phyloP scores from a whole-genome alignment of 148 eudicot genomes.

The Amaranthus hypochondriacus region DNA sequence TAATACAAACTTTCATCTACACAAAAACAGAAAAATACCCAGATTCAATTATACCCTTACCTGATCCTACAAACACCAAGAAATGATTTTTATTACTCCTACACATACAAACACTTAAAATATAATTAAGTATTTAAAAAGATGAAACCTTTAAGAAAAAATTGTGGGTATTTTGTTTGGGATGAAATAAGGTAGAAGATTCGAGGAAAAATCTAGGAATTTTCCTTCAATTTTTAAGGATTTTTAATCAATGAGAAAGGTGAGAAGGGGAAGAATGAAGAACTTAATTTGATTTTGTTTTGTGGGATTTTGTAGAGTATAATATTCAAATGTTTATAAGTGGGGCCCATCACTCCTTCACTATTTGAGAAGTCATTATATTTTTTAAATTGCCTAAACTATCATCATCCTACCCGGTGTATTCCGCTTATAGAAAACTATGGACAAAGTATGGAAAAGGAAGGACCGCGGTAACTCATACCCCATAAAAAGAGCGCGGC shows the following conservation, averaged over 20 bases:
- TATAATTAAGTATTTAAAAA: conserved; percentile 20
- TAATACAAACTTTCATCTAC: conserved; percentile 14
- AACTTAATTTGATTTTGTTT: background rate
- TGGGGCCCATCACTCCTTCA: background rate
- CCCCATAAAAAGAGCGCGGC: too few species aligned
- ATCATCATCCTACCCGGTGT: background rate
- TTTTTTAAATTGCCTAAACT: background rate
- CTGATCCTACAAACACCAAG: background rate
- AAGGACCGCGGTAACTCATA: too few species aligned
- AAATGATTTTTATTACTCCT: background rate
- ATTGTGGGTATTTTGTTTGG: background rate
- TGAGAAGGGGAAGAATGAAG: conserved; percentile 4
- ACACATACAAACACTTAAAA: conserved; percentile 5
- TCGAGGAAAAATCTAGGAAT: conserved; percentile 42
- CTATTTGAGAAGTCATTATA: conserved; percentile 3
- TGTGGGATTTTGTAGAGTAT: background rate
- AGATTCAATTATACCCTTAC: conserved; percentile 7
- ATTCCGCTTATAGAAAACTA: too few species aligned
- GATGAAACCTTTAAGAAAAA: background rate
- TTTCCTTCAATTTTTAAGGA: conserved; percentile 37
- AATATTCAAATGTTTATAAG: background rate
- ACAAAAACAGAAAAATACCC: background rate
- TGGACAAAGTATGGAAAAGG: too few species aligned
- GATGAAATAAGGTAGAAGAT: conserved; percentile 22
- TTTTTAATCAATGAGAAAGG: background rate